These are phyloP conservation scores for Isabelozyma pseudorhagii DNA, from an alignment of 805 yeast genomes.

Conservation along the genomic window DNA sequence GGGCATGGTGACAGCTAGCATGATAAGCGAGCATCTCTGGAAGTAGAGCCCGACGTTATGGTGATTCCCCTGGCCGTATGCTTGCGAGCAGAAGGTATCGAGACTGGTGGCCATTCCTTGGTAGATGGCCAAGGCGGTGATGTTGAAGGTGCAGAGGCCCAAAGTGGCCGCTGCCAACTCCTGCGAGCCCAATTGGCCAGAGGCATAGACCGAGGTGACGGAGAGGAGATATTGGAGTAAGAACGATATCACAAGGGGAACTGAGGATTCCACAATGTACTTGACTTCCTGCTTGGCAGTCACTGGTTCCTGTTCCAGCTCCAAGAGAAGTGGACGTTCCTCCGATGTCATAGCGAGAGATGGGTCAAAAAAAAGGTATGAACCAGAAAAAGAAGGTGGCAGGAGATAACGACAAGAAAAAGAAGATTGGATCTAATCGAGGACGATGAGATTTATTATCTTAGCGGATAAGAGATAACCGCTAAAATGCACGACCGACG, in stretches of 20 bases:
- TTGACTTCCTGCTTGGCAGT: slow-evolving; percentile 9
- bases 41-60: slow-evolving; percentile 18
- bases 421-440: too few relatives aligned
- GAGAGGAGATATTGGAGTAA: slow-evolving; percentile 67
- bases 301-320: not conserved
- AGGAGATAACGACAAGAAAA: not conserved
- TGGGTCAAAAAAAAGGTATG: not conserved
- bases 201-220: slow-evolving; percentile 71
- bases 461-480: not conserved
- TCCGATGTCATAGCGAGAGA: slow-evolving; percentile 19
- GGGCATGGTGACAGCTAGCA: slow-evolving; percentile 32
- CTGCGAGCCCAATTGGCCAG: slow-evolving; percentile 72
- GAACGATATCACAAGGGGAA: slow-evolving; percentile 67
- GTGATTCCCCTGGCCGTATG: slow-evolving; percentile 18
- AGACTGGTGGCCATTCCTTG: slow-evolving; percentile 50
- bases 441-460: too few relatives aligned
- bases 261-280: slow-evolving; percentile 36
- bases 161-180: slow-evolving; percentile 81
- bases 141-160: slow-evolving; percentile 77
- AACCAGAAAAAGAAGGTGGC: not conserved
- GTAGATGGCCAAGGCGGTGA: slow-evolving; percentile 67
- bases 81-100: slow-evolving; percentile 21
- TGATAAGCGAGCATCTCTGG: slow-evolving; percentile 44
- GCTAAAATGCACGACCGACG: not conserved
- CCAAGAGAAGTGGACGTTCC: slow-evolving; percentile 13